phyloP scores from a whole-genome alignment of 2,329 filamentous ascomycete species.

The Aspergillus jensenii region DNA sequence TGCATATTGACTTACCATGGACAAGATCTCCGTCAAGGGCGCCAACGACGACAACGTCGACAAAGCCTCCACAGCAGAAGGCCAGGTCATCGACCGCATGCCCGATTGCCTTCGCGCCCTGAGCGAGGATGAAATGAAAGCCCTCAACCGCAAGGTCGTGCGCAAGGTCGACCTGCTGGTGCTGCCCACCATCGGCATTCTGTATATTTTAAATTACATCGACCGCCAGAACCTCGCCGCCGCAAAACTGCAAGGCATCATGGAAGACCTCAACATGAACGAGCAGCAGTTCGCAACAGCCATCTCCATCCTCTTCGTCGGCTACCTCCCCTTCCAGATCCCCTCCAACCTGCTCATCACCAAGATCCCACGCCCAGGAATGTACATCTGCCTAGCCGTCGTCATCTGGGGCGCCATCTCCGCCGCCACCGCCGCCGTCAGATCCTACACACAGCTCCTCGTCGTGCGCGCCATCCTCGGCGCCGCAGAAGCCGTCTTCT shows the following conservation, averaged over 20 bases:
- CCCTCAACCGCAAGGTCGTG: constrained; percentile 24
- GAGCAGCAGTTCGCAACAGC: constrained; percentile 35
- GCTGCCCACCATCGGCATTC: constrained; percentile 33
- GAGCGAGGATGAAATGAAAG: constrained; percentile 20
- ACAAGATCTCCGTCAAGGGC: constrained; percentile 14
- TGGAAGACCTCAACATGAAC: constrained; percentile 40
- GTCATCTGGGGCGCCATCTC: constrained; percentile 62
- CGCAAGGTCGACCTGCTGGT: constrained; percentile 34
- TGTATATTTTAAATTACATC: constrained; percentile 45
- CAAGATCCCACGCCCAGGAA: constrained; percentile 50
- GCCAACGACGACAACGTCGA: constrained; percentile 8
- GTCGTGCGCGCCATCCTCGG: constrained; percentile 59
- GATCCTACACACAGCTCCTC: constrained; percentile 57
- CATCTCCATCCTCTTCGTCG: constrained; percentile 28
- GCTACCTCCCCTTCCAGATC: constrained; percentile 35
- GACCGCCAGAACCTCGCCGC: constrained; percentile 41
- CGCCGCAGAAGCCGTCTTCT: constrained; percentile 63
- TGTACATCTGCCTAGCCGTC: constrained; percentile 57
- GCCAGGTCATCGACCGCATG: constrained; percentile 24
- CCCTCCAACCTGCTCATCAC: constrained; percentile 54
- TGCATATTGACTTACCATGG: constrained; percentile 11
- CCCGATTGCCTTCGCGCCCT: constrained; percentile 26
- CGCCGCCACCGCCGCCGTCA: constrained; percentile 54
- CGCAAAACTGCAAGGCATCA: constrained; percentile 44
- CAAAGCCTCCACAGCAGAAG: constrained; percentile 23